Evolutionary conservation across 2,329 filamentous ascomycete genomes (phyloP).

Genomic region (Botrytis sinoallii): DNA sequence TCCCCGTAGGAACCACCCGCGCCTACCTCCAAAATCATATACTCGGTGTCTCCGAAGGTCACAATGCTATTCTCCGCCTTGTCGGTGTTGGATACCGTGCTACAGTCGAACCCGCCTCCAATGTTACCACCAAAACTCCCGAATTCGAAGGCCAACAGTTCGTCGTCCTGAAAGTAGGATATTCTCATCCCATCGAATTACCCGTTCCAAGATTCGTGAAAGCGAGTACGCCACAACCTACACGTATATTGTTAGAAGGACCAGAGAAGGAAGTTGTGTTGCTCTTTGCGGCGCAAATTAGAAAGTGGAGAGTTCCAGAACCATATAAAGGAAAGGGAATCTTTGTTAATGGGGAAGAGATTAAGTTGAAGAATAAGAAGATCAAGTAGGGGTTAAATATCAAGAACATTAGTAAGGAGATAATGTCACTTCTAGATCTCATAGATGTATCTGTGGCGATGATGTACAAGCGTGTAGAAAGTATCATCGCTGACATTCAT

Average conservation of each 20-base stretch:
- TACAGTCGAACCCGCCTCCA: constrained; percentile 65
- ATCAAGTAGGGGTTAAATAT: constrained; percentile 62
- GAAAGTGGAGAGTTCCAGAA: constrained; percentile 86
- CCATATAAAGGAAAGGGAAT: constrained; percentile 99
- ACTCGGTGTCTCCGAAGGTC: constrained; percentile 91
- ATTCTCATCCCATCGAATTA: constrained; percentile 92
- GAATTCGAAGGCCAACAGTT: constrained; percentile 82
- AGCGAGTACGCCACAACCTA: constrained; percentile 86
- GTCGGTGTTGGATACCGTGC: constrained; percentile 96
- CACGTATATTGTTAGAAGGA: constrained; percentile 85
- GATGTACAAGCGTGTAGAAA: constrained; percentile 2
- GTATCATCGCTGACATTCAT: constrained; percentile 5
- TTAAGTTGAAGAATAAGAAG: constrained; percentile 98
- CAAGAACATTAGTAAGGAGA: constrained; percentile 29
- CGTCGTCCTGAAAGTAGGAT: constrained; percentile 91
- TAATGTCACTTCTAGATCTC: constrained; percentile 25
- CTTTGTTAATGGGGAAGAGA: constrained; percentile 95
- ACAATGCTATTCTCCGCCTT: constrained; percentile 86
- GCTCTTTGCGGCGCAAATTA: constrained; percentile 85
- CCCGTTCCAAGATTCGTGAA: constrained; percentile 78
- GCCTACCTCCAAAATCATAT: constrained; percentile 89
- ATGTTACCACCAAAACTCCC: constrained; percentile 60
- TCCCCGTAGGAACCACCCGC: constrained; percentile 72
- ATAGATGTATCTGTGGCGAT: constrained; percentile 14
- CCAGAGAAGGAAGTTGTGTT: constrained; percentile 82